Base-by-base conservation (phyloP, 208 protist species). In the Porcisia hertigi region DNA sequence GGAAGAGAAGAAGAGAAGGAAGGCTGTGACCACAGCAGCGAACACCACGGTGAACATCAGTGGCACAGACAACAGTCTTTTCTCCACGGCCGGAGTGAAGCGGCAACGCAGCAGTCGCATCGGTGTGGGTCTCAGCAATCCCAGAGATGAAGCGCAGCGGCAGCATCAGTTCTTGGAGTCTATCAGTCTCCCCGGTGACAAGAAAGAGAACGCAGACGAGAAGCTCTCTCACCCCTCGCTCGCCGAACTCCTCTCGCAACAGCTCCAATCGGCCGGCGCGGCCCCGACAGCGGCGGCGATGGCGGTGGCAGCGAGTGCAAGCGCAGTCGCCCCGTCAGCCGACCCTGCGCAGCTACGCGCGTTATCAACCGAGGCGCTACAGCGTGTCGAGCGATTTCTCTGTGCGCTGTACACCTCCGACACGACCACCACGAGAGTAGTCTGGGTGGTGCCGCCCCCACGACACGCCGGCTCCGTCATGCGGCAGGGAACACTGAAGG, bases 311-410 rank as follows among this genome's bases (percentile, higher is more conserved):
- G 20, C 34, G 52, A 34, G 6, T 25, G 23, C 65, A 36, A 25
- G 23, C 30, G 45, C 34, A 57, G 16, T 9, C 47, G 52, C 49
- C 43, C 3, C 36, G 2, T 7, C 67, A 39, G 7, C 62, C 4
- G 63, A 82, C 49, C 7, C 58, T 1, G 53, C 41, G 4, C 77
- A 63, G 20, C 45, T 78, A 57, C 79, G 73, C 39, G 69, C 73
- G 5, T 16, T 76, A 11, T 59, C 23, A 0, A 41, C 74, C 1
- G 74, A 79, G 6, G 84, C 79, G 6, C 62, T 88, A 25, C 84
- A 80, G 54, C 71, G 79, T 3, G 49, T 87, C 7, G 83, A 87
- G 76, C 64, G 70, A 1, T 53, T 87, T 30, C 73, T 87, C 25
- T 43, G 63, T 43, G 58, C 36, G 45, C 76, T 83, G 41, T 83